Percentiles rank a stretch among this genome's conserved stretches.
phyloP scores from a whole-genome alignment of 2,329 filamentous ascomycete species.

The Ambrosiella xylebori region DNA sequence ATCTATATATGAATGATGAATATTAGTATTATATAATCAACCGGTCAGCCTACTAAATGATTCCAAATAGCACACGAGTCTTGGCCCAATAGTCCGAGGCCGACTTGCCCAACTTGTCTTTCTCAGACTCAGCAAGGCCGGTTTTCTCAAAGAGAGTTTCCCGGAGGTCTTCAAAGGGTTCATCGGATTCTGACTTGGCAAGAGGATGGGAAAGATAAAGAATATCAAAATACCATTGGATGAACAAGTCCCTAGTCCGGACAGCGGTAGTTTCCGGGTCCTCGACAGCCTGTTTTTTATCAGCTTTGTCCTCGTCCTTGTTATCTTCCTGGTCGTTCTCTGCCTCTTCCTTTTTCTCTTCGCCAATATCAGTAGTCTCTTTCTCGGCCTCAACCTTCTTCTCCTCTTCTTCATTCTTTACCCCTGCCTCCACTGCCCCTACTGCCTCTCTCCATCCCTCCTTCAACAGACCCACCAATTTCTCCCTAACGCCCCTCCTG shows the following conservation, averaged over 20 bases:
- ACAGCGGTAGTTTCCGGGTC: not conserved
- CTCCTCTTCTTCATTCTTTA: slow-evolving; percentile 13
- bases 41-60: slow-evolving; percentile 32
- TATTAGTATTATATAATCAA: not conserved
- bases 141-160: slow-evolving; percentile 27
- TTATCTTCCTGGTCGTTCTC: slow-evolving; percentile 1
- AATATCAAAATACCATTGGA: slow-evolving; percentile 47
- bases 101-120: slow-evolving; percentile 33
- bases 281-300: not conserved
- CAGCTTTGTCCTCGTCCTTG: not conserved
- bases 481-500: slow-evolving; percentile 43
- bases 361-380: slow-evolving; percentile 6
- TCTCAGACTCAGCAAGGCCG: slow-evolving; percentile 26
- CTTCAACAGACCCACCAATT: slow-evolving; percentile 34
- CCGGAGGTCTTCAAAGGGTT: slow-evolving; percentile 28
- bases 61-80: slow-evolving; percentile 64
- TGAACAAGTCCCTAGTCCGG: slow-evolving; percentile 27
- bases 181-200: slow-evolving; percentile 18
- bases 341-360: not conserved
- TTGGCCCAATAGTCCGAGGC: slow-evolving; percentile 69
- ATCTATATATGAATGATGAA: not conserved
- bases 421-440: slow-evolving; percentile 13
- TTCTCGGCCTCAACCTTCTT: slow-evolving; percentile 13
- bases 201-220: slow-evolving; percentile 32
- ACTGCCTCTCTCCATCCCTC: slow-evolving; percentile 30